A percentile compares a stretch with the other conserved stretches of the same genome.
Evolutionary conservation across 306 rosid genomes (phyloP).

Genomic region (Quercus dentata): DNA sequence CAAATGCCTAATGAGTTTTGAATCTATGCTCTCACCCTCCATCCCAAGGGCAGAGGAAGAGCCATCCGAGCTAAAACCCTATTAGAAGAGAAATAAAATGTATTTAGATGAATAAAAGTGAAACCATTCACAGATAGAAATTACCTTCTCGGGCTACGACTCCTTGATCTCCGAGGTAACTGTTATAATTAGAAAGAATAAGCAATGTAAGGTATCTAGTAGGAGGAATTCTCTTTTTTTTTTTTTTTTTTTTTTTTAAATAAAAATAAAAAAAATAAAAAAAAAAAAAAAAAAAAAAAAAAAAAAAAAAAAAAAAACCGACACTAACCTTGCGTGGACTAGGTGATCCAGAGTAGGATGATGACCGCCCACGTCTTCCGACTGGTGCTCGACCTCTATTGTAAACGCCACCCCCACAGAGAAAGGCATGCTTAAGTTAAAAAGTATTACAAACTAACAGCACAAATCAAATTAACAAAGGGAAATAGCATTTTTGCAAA

Average conservation of each 20-base stretch:
- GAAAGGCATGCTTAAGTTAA: too few relatives aligned
- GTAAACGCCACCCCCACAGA: too few relatives aligned
- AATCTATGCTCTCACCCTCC: background rate
- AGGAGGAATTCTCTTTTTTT: background rate
- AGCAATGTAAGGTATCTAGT: constrained; percentile 4
- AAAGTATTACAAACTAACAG: too few relatives aligned
- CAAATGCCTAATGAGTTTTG: too few relatives aligned
- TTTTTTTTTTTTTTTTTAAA: too few relatives aligned
- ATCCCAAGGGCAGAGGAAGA: background rate
- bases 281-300: constrained; percentile 1
- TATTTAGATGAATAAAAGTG: background rate
- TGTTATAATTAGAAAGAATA: constrained; percentile 26
- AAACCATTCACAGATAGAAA: background rate
- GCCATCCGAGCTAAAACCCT: background rate
- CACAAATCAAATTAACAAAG: too few relatives aligned
- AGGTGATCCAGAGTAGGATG: too few relatives aligned
- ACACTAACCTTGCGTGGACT: constrained; percentile 84
- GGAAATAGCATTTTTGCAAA: too few relatives aligned
- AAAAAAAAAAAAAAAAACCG: background rate
- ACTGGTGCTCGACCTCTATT: too few relatives aligned
- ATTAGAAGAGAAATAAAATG: background rate
- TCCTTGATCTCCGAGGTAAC: constrained; percentile 66
- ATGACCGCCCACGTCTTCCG: too few relatives aligned
- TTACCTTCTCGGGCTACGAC: constrained; percentile 95
- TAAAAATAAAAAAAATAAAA: too few relatives aligned